Conservation (phyloP, 805 yeast genomes). For the Starmerella lactis-condensi region DNA sequence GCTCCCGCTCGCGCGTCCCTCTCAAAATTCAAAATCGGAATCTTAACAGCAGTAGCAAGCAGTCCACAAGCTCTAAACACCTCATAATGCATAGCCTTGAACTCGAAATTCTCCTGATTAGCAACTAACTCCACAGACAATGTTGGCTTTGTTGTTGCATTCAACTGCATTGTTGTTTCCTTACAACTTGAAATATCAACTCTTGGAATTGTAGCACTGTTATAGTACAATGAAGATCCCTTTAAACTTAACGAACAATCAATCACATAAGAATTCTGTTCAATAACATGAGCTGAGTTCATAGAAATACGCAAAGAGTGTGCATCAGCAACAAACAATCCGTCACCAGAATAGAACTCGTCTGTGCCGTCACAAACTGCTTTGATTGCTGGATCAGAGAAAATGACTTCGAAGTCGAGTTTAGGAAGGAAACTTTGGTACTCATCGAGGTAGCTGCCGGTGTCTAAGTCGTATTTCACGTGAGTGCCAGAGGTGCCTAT, state of each 20-base stretch:
- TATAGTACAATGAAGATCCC: constrained; percentile 17
- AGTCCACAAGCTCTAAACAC: constrained; percentile 21
- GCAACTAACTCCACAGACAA: constrained; percentile 17
- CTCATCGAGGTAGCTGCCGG: too few species aligned
- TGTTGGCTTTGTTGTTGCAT: constrained; percentile 19
- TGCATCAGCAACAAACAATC: constrained; percentile 23
- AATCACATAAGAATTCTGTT: constrained; percentile 8
- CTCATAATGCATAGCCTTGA: constrained; percentile 20
- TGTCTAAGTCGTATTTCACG: too few species aligned
- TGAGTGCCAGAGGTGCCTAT: too few species aligned
- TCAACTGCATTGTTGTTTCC: constrained; percentile 12
- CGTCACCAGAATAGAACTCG: neutral
- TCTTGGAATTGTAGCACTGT: constrained; percentile 17
- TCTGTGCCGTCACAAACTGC: constrained; percentile 11
- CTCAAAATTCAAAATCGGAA: neutral
- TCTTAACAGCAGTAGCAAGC: constrained; percentile 1
- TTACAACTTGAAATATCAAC: constrained; percentile 19
- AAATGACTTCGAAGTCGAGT: constrained; percentile 11
- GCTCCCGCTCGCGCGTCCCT: too few species aligned
- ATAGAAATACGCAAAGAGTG: constrained; percentile 20
- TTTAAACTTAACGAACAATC: constrained; percentile 9
- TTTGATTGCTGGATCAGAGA: constrained; percentile 14
- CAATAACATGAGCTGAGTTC: constrained; percentile 18
- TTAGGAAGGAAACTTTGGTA: constrained; percentile 14
- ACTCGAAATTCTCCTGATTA: constrained; percentile 16